phyloP scores from a whole-genome alignment of 169 alveolate genomes.

The Eimeria acervulina region DNA sequence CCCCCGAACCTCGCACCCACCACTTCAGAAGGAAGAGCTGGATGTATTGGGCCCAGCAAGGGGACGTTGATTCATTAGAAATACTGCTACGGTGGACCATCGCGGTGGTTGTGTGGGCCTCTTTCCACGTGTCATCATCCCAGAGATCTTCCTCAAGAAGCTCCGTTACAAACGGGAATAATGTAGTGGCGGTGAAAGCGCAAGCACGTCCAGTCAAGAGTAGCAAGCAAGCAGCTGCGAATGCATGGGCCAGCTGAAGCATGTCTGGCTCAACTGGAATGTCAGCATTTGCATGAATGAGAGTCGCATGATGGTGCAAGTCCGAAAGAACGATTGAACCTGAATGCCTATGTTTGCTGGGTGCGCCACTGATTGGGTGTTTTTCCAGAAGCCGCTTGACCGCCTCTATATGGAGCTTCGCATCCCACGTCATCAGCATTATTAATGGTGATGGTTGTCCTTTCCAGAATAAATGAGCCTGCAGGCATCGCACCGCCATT shows the following conservation, averaged over 20 bases:
- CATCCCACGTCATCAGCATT: slow-evolving; percentile 57
- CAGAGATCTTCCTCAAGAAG: slow-evolving; percentile 57
- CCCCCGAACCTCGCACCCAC: slow-evolving; percentile 69
- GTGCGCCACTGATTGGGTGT: background rate
- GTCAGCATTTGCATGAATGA: background rate
- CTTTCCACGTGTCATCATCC: slow-evolving; percentile 2
- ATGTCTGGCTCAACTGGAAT: background rate
- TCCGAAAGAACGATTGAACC: background rate
- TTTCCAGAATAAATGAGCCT: slow-evolving; percentile 43
- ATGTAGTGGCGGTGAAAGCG: background rate
- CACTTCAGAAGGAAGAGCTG: slow-evolving; percentile 30
- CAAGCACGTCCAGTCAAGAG: slow-evolving; percentile 64
- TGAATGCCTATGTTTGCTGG: background rate
- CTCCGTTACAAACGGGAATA: slow-evolving; percentile 51
- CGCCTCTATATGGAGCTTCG: slow-evolving; percentile 24
- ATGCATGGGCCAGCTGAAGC: slow-evolving; percentile 62
- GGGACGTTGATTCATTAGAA: background rate
- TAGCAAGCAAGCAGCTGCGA: slow-evolving; percentile 67
- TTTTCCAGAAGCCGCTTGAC: slow-evolving; percentile 11
- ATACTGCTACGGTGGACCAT: background rate
- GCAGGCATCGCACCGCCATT: slow-evolving; percentile 26
- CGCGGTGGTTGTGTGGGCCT: background rate
- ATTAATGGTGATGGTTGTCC: slow-evolving; percentile 36
- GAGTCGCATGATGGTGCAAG: background rate
- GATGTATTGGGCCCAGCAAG: background rate